Percentiles rank a stretch among this genome's conserved stretches.
Evolutionary conservation across 352 stramenopile species (phyloP).

Genomic region (Aphanomyces cochlioides): DNA sequence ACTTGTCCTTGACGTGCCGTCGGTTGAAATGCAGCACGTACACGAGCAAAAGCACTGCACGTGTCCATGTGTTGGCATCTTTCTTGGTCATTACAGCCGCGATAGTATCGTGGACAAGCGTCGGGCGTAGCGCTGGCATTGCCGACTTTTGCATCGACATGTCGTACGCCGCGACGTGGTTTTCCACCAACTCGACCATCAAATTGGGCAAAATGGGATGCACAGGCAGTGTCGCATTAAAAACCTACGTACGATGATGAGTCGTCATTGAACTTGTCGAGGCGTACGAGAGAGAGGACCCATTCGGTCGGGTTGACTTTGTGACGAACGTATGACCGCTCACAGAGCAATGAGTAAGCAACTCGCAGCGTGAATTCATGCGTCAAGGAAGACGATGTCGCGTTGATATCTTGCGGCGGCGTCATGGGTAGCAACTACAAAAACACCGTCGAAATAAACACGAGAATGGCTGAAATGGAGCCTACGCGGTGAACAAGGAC

Average conservation of each 20-base stretch:
- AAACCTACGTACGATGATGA: not conserved
- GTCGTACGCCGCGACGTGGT: constrained; percentile 17
- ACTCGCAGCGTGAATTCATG: constrained; percentile 22
- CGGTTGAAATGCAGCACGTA: constrained; percentile 28
- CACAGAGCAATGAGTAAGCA: constrained; percentile 25
- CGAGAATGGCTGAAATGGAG: not conserved
- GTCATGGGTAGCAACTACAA: constrained; percentile 4
- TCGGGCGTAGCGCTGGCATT: not conserved
- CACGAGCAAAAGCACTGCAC: constrained; percentile 5
- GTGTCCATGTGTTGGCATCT: not conserved
- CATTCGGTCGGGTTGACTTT: constrained; percentile 30
- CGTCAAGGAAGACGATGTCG: not conserved
- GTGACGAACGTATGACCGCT: constrained; percentile 28
- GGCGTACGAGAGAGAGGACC: not conserved
- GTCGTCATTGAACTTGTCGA: not conserved
- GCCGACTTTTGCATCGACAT: constrained; percentile 8
- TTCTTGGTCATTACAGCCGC: not conserved
- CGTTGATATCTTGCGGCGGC: constrained; percentile 2
- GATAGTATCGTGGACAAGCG: constrained; percentile 4
- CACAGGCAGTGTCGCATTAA: constrained; percentile 17
- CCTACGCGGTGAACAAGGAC: constrained; percentile 24
- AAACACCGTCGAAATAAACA: not conserved
- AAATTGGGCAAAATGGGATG: constrained; percentile 27
- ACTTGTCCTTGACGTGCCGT: not conserved
- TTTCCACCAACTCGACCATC: constrained; percentile 25